Percentiles rank a stretch among this genome's conserved stretches.
Evolutionary conservation across 768 basidiomycete genomes (phyloP).

Genomic region (Punctularia strigosozonata): DNA sequence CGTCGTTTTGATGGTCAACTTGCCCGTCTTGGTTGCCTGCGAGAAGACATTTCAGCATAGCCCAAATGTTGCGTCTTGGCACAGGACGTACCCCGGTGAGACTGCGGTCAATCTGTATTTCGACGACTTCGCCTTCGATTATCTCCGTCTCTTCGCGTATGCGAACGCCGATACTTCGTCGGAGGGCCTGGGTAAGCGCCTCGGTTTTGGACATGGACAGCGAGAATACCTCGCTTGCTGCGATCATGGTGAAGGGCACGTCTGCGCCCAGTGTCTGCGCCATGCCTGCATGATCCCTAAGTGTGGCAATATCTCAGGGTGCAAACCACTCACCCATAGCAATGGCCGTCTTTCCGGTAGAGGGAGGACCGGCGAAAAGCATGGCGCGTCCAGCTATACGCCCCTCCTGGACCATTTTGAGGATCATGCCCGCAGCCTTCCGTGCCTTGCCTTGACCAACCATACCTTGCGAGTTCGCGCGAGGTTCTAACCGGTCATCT

Average conservation of each 20-base stretch:
- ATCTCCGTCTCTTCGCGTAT: slow-evolving; percentile 98
- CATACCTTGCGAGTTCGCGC: slow-evolving; percentile 86
- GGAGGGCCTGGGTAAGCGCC: slow-evolving; percentile 91
- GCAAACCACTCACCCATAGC: slow-evolving; percentile 61
- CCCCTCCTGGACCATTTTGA: slow-evolving; percentile 97
- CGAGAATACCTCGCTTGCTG: slow-evolving; percentile 96
- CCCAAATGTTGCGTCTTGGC: neutral
- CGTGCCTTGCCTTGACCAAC: slow-evolving; percentile 94
- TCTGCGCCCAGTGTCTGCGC: slow-evolving; percentile 89
- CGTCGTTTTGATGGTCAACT: slow-evolving; percentile 93
- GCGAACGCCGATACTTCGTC: slow-evolving; percentile 91
- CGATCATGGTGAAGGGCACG: slow-evolving; percentile 97
- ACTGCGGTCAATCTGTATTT: slow-evolving; percentile 96
- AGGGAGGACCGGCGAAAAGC: slow-evolving; percentile 94
- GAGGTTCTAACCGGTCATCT: slow-evolving; percentile 84
- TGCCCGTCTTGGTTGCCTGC: slow-evolving; percentile 95
- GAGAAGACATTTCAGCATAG: slow-evolving; percentile 1
- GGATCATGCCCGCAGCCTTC: slow-evolving; percentile 94
- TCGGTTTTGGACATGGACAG: slow-evolving; percentile 98
- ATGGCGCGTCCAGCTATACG: slow-evolving; percentile 93
- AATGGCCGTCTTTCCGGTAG: slow-evolving; percentile 96
- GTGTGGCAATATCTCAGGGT: slow-evolving; percentile 23
- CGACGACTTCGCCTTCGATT: slow-evolving; percentile 96
- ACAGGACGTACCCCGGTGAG: slow-evolving; percentile 70
- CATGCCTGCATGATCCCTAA: slow-evolving; percentile 51